Evolutionary conservation across 148 eudicot genomes (phyloP), one percentile per base, ranked within the genome.

Genomic region (Diospyros kaki): DNA sequence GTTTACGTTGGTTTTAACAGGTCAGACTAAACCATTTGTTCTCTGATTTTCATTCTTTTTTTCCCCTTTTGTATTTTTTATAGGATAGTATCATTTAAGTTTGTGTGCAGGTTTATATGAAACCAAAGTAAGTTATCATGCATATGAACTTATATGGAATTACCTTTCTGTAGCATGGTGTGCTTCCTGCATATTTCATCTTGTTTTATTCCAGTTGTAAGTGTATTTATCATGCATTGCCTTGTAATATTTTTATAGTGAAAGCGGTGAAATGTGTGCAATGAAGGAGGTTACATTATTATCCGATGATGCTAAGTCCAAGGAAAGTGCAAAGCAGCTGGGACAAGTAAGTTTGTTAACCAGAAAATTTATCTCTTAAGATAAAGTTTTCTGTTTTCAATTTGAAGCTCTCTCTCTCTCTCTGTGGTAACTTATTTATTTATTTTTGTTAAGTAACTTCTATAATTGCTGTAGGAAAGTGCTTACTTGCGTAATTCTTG

Each of bases 251-350:
- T 71, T 39, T 55, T 68, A 58, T 76, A 95, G 99, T 84, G 99
- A 91, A 72, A 92, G 88, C 48, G 99, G 99, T 55, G 96, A 95
- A 85, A 95, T 95, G 99, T 95, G 99, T 87, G 99, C 99, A 67
- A 95, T 95, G 94, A 95, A 92, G 87, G 99, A 92, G 87, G 99
- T 95, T 66, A 95, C 96, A 15, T 84, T 95, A 73, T 90, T 95
- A 73, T 83, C 93, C 41, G 99, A 95, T 79, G 99, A 95, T 80
- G 84, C 93, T 14, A 92, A 90, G 83, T 95, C 99, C 46, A 95
- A 85, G 86, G 99, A 95, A 89, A 87, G 97, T 87, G 96, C 96
- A 73, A 88, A 91, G 83, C 99, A 95, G 77, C 87, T 95, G 75
- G 90, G 87, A 63, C 99, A 95, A 87, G 99, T 93, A 77, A 78